Conservation (phyloP, 2,329 filamentous ascomycete species). For the Ramichloridium luteum region DNA sequence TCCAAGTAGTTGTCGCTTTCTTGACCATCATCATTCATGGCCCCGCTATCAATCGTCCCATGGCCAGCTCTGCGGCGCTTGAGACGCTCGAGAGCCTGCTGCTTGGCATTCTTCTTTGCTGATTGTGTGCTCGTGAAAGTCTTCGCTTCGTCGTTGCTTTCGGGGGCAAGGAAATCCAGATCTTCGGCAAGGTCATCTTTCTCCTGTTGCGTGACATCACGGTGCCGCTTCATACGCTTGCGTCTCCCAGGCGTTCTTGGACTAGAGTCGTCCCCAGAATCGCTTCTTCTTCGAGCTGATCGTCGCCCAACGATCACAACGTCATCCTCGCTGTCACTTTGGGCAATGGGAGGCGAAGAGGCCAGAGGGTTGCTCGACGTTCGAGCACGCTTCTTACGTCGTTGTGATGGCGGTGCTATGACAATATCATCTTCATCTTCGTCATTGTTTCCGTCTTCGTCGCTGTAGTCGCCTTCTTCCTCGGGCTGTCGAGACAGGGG, state of each 20-base stretch:
- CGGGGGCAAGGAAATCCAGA: conserved; percentile 30
- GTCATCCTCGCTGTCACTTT: conserved; percentile 21
- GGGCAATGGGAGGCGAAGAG: conserved; percentile 13
- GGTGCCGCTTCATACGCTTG: conserved; percentile 11
- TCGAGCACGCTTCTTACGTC: conserved; percentile 10
- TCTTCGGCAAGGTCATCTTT: conserved; percentile 33
- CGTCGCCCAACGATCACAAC: conserved; percentile 12
- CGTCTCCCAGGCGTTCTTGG: conserved; percentile 17
- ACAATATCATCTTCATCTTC: conserved; percentile 21
- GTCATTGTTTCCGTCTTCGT: conserved; percentile 13
- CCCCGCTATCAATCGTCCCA: conserved; percentile 12
- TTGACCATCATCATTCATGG: conserved; percentile 17
- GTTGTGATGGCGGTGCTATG: conserved; percentile 17
- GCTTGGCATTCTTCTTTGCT: conserved; percentile 25
- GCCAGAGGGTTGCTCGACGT: conserved; percentile 15
- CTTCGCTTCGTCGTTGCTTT: conserved; percentile 19
- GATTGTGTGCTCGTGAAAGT: conserved; percentile 18
- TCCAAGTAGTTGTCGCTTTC: conserved; percentile 18
- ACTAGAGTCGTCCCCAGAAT: conserved; percentile 14
- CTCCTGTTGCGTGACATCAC: conserved; percentile 18
- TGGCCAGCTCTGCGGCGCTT: conserved; percentile 28
- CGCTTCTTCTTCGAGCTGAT: conserved; percentile 13
- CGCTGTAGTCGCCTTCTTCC: background rate
- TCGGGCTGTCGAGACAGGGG: no score
- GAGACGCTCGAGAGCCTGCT: conserved; percentile 32